A percentile compares a stretch with the other conserved stretches of the same genome.
phyloP scores from a whole-genome alignment of 1,284 basidiomycete species.

The Rhodotorula sp. region DNA sequence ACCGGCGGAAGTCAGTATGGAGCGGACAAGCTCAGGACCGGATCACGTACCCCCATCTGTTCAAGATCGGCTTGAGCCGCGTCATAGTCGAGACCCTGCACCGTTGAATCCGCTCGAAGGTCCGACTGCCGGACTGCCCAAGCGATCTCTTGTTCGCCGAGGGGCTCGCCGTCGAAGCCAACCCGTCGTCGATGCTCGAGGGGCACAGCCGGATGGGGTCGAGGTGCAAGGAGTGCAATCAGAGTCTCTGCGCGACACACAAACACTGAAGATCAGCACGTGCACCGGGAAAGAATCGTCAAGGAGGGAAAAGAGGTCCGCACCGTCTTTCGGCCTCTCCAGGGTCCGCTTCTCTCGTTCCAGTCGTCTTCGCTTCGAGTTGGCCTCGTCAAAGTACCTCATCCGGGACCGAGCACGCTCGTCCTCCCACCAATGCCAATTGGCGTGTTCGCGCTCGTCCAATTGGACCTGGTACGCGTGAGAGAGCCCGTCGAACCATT shows the following conservation, averaged over 20 bases:
- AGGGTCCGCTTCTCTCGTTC: constrained; percentile 73
- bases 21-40: not conserved
- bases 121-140: constrained; percentile 41
- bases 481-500: constrained; percentile 60
- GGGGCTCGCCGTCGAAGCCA: constrained; percentile 38
- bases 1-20: not conserved
- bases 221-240: constrained; percentile 29
- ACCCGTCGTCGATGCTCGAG: constrained; percentile 38
- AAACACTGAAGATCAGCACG: too few relatives aligned
- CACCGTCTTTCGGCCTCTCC: constrained; percentile 71
- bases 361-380: constrained; percentile 71
- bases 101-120: constrained; percentile 23
- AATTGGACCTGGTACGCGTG: constrained; percentile 70
- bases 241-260: too few relatives aligned
- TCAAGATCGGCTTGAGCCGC: constrained; percentile 41
- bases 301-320: constrained; percentile 17
- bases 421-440: constrained; percentile 66
- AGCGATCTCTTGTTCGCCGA: constrained; percentile 42
- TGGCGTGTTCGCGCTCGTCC: constrained; percentile 60
- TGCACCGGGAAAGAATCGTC: too few relatives aligned
- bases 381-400: constrained; percentile 77
- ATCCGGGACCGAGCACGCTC: constrained; percentile 71
- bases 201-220: constrained; percentile 35
- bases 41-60: constrained; percentile 40
- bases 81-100: constrained; percentile 41